Base-by-base conservation (phyloP, 2,329 filamentous ascomycete genomes). In the Fusarium longipes region DNA sequence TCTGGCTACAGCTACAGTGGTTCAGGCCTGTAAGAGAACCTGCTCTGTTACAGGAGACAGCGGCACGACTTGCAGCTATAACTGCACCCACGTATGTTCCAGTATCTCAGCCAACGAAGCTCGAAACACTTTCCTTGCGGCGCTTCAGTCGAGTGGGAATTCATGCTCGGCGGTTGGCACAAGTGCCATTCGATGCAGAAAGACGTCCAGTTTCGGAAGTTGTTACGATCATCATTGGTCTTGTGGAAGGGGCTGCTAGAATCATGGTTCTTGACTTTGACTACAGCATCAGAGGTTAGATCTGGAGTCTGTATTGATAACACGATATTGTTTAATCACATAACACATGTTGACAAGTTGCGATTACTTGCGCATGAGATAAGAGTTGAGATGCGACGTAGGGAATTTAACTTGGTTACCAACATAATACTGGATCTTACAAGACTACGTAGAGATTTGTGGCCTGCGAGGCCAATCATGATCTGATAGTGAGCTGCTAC, bases 221-320 rank as follows among this genome's bases (percentile, higher is more conserved):
- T 60, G 57, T 30, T 60, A 51, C 8, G n/a, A 60, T 22, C 57
- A 51, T 2, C 33, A 59, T 6, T 60, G 57, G 54, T 27, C 20
- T 3, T 60, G 57, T 5, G 57, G 54, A 2, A 27, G 43, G 8
- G 54, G 42, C 0, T 60, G 57, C 8, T 60, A 35, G 9, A 15
- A n/a, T n/a, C n/a, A n/a, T n/a, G n/a, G n/a, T n/a, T n/a, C n/a
- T n/a, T n/a, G n/a, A n/a, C n/a, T n/a, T n/a, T n/a, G n/a, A n/a
- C n/a, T n/a, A n/a, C n/a, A n/a, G n/a, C n/a, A n/a, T n/a, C n/a
- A n/a, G n/a, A n/a, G n/a, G n/a, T n/a, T n/a, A n/a, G n/a, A n/a
- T n/a, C n/a, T n/a, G n/a, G n/a, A n/a, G n/a, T n/a, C n/a, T n/a
- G n/a, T n/a, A n/a, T n/a, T n/a, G n/a, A n/a, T n/a, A n/a, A n/a